Conservation (phyloP, 441 rosid genomes). For the Populus trichocarpa region DNA sequence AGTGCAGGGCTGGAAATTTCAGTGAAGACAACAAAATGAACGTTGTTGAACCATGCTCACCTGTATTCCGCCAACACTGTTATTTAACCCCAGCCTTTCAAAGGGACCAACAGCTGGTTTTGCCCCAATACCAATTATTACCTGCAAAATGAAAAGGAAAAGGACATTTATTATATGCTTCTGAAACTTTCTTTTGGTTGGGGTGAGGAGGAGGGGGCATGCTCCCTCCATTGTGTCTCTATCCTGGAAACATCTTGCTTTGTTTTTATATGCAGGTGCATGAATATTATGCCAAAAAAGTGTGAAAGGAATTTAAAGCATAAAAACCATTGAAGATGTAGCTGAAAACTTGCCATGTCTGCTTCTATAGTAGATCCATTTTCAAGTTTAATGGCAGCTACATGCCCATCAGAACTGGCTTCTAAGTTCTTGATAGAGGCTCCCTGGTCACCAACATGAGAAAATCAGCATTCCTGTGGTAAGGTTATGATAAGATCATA, state of each 20-base stretch:
- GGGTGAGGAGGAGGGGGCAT: neutral
- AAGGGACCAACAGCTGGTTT: slow-evolving; percentile 80
- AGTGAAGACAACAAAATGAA: neutral
- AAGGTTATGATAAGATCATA: neutral
- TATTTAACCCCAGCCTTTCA: slow-evolving; percentile 58
- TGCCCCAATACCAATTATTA: slow-evolving; percentile 85
- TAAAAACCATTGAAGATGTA: slow-evolving; percentile 3
- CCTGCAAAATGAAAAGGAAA: slow-evolving; percentile 31
- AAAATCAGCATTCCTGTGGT: slow-evolving; percentile 15
- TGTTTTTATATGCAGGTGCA: neutral
- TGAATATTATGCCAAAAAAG: neutral
- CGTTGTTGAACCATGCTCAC: slow-evolving; percentile 25
- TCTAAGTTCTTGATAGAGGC: slow-evolving; percentile 67
- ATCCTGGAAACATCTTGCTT: neutral
- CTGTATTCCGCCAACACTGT: slow-evolving; percentile 75
- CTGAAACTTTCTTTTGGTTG: neutral
- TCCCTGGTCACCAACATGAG: slow-evolving; percentile 47
- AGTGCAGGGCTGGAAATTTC: slow-evolving; percentile 4
- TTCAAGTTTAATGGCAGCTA: slow-evolving; percentile 68
- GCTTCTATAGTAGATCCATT: slow-evolving; percentile 83
- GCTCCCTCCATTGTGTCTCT: neutral
- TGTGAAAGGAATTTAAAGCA: neutral
- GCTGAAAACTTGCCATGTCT: slow-evolving; percentile 48
- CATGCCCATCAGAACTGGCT: slow-evolving; percentile 72
- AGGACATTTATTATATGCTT: neutral